Evolutionary conservation across 345 rosid genomes (phyloP).

Genomic region (Draba incana): DNA sequence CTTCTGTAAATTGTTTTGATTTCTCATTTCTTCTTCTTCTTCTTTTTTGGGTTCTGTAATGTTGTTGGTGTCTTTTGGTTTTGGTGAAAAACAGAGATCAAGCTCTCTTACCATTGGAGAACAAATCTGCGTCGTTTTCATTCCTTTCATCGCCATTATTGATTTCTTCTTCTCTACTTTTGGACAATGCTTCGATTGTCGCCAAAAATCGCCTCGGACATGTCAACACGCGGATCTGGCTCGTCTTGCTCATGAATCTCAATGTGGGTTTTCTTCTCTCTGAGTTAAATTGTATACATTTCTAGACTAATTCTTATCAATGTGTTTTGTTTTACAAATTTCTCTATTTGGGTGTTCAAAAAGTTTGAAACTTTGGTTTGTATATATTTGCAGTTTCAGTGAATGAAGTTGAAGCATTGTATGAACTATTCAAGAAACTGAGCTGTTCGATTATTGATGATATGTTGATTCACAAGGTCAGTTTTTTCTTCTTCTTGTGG

Average conservation of each 20-base stretch:
- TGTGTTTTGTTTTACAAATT: background rate
- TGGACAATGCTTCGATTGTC: slow-evolving; percentile 53
- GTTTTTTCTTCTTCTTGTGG: background rate
- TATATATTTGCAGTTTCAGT: slow-evolving; percentile 54
- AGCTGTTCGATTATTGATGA: slow-evolving; percentile 69
- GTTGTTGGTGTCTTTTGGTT: background rate
- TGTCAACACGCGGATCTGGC: slow-evolving; percentile 42
- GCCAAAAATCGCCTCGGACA: slow-evolving; percentile 18
- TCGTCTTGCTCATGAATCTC: slow-evolving; percentile 66
- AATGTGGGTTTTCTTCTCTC: slow-evolving; percentile 43
- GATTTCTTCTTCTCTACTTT: slow-evolving; percentile 51
- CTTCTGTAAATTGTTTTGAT: slow-evolving; percentile 34
- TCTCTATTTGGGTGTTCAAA: background rate
- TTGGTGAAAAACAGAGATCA: slow-evolving; percentile 46
- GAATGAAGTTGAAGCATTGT: slow-evolving; percentile 75
- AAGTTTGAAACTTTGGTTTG: background rate
- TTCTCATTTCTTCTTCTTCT: background rate
- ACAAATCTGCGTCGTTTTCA: slow-evolving; percentile 61
- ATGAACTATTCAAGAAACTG: slow-evolving; percentile 69
- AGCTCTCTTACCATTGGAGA: slow-evolving; percentile 66
- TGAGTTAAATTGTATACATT: background rate
- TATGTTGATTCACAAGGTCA: slow-evolving; percentile 81
- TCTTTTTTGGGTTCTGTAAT: slow-evolving; percentile 16
- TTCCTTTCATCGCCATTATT: slow-evolving; percentile 58
- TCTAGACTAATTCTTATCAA: background rate